Evolutionary conservation across 495 filamentous ascomycete species (phyloP), one percentile per base, ranked within the genome.

Genomic region (Podospora pseudocomata): DNA sequence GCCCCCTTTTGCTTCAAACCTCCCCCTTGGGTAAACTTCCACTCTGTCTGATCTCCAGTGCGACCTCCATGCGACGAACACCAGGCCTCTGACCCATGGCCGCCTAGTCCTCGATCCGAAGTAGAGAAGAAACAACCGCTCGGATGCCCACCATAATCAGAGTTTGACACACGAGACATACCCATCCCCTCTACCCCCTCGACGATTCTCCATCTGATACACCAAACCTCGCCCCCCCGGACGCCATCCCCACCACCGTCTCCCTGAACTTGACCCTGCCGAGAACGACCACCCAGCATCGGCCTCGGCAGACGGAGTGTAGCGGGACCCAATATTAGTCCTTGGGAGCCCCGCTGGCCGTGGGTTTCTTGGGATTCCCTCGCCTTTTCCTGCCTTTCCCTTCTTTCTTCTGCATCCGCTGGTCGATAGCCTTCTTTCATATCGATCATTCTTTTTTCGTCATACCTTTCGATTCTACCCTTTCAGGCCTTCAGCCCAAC

Each of bases 401-500:
- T 71, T 75, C 76, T 68, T 67, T 73, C 70, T 76, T 71, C 65
- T 49, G 72, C 75, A 71, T 76, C 76, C 77, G 80, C 79, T 81
- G 72, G 79, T 81, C 77, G 79, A 79, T 82, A 80, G 70, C 78
- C 71, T 75, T 83, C 76, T 80, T 83, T 81, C 75, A 79, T 76
- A 80, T 79, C 80, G 78, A 71, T 71, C 61, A 68, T 70, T 69
- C 68, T 73, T 70, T 62, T 73, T 71, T 71, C 39, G 66, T 49
- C 20, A 23, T 30, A 69, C 60, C 49, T 64, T 77, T 63, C 66
- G 20, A 39, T 49, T 64, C 66, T 65, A 49, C 63, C 49, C 63
- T 32, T 34, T 44, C 65, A 70, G 64, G 68, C 28, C 54, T 28
- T 63, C 64, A 66, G 59, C 63, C 39, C 66, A 55, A 66, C 67